Percentiles rank a stretch among this genome's conserved stretches.
Evolutionary conservation across 805 yeast species (phyloP).

Genomic region (Candida silvicultrix): DNA sequence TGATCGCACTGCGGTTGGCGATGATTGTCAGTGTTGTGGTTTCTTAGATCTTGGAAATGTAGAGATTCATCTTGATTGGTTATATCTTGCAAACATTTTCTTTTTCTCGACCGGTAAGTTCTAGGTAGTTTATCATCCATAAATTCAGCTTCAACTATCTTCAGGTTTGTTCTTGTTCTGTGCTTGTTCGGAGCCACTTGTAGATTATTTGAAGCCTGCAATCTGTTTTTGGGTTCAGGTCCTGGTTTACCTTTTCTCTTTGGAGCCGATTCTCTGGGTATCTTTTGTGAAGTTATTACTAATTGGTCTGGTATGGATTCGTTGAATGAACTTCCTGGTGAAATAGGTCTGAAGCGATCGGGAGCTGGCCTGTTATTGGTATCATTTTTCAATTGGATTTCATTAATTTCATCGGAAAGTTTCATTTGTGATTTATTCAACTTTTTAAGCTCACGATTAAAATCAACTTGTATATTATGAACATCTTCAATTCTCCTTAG

Average conservation of each 20-base stretch:
- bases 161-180: background rate
- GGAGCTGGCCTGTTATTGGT: background rate
- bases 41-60: background rate
- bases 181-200: background rate
- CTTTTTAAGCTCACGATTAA: background rate
- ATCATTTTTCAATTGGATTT: background rate
- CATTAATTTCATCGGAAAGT: background rate
- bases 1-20: background rate
- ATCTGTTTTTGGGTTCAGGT: background rate
- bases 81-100: background rate
- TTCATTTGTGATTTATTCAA: background rate
- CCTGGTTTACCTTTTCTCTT: background rate
- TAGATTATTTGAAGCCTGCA: background rate
- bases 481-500: constrained; percentile 3
- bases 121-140: background rate
- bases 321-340: background rate
- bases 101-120: background rate
- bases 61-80: background rate
- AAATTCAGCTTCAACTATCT: background rate
- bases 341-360: background rate
- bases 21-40: background rate
- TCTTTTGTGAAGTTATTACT: no score
- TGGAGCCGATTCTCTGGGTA: background rate
- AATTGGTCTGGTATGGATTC: background rate
- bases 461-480: constrained; percentile 3